A percentile compares a stretch with the other conserved stretches of the same genome.
Conservation (phyloP, 495 filamentous ascomycete species). For the Sphaerosporella brunnea region DNA sequence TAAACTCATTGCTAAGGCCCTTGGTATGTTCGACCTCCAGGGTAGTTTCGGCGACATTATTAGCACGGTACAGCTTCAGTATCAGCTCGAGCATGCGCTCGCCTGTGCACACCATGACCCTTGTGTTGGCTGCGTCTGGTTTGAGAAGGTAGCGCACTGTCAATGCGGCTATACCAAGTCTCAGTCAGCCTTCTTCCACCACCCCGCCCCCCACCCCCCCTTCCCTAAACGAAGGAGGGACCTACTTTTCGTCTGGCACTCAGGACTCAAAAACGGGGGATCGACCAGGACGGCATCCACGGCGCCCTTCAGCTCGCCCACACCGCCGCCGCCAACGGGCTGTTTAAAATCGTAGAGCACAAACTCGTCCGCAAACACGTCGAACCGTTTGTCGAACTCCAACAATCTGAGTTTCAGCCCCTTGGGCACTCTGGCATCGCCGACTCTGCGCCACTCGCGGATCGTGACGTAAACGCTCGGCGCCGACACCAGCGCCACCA, state of each 20-base stretch:
- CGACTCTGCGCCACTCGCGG: slow-evolving; percentile 27
- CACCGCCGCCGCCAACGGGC: slow-evolving; percentile 44
- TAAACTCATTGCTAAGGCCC: slow-evolving; percentile 59
- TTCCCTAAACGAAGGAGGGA: not conserved
- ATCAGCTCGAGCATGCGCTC: slow-evolving; percentile 45
- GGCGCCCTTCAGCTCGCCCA: slow-evolving; percentile 40
- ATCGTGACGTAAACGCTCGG: slow-evolving; percentile 61
- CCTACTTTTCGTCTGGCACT: slow-evolving; percentile 64
- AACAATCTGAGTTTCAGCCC: slow-evolving; percentile 37
- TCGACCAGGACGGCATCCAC: slow-evolving; percentile 54
- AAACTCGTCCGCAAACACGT: slow-evolving; percentile 48
- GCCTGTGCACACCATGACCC: slow-evolving; percentile 52
- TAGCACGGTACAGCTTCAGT: slow-evolving; percentile 33
- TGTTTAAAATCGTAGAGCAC: slow-evolving; percentile 52
- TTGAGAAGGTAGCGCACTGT: slow-evolving; percentile 53
- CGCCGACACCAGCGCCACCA: slow-evolving; percentile 51
- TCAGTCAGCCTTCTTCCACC: not conserved
- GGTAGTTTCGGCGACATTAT: slow-evolving; percentile 38
- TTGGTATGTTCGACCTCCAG: slow-evolving; percentile 47
- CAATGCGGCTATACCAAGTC: slow-evolving; percentile 37
- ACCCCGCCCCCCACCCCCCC: not conserved
- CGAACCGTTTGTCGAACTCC: slow-evolving; percentile 55
- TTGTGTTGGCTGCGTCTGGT: slow-evolving; percentile 8
- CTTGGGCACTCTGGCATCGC: slow-evolving; percentile 17
- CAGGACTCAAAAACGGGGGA: slow-evolving; percentile 59